phyloP scores from a whole-genome alignment of 805 yeast genomes.

The Ogataea nitratoaversa region DNA sequence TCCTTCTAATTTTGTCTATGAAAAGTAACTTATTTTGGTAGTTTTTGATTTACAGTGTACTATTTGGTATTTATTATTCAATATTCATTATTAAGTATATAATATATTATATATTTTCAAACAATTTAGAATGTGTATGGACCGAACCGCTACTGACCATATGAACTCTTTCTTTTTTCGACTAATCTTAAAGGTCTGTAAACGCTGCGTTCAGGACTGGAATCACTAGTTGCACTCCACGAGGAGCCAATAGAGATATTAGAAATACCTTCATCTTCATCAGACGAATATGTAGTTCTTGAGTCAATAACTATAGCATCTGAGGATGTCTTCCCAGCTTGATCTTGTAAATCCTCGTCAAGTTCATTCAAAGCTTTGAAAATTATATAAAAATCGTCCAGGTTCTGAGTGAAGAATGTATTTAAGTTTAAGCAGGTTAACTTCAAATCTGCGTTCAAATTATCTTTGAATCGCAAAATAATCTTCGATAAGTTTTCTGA shows the following conservation, averaged over 20 bases:
- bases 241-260: constrained; percentile 2
- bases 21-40: too few species aligned
- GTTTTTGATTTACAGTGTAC: too few species aligned
- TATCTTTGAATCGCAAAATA: constrained; percentile 16
- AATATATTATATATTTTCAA: too few species aligned
- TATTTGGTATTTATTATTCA: too few species aligned
- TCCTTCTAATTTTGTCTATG: too few species aligned
- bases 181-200: constrained; percentile 18
- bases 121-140: too few species aligned
- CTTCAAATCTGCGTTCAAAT: constrained; percentile 20
- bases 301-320: constrained; percentile 11
- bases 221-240: constrained; percentile 9
- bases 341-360: constrained; percentile 6
- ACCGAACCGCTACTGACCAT: too few species aligned
- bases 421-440: constrained; percentile 20
- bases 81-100: too few species aligned
- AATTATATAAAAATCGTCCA: constrained; percentile 26
- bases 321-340: constrained; percentile 4
- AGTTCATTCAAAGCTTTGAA: constrained; percentile 24
- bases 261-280: constrained; percentile 2
- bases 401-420: constrained; percentile 20
- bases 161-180: constrained; percentile 9
- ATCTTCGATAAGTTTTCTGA: constrained; percentile 11
- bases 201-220: constrained; percentile 1
- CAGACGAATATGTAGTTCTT: constrained; percentile 11